Conservation (phyloP, 2,329 filamentous ascomycete genomes). For the Herpotrichia juniperi region DNA sequence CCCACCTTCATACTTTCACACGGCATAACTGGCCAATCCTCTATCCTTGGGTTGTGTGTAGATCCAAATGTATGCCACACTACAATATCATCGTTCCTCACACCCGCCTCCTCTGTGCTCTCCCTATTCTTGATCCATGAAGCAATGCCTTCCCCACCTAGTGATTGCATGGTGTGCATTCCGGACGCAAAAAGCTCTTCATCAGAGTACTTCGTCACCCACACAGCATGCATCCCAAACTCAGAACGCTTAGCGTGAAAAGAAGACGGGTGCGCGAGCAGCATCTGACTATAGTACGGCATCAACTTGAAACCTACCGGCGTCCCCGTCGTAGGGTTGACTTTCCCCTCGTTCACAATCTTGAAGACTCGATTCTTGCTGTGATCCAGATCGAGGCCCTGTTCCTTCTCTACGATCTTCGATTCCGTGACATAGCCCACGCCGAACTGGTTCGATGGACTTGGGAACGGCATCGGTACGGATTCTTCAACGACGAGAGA, state of each 20-base stretch:
- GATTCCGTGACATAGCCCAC: conserved; percentile 25
- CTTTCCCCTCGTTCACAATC: conserved; percentile 54
- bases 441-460: conserved; percentile 25
- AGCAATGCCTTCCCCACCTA: conserved; percentile 29
- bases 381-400: conserved; percentile 23
- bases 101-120: neutral
- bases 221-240: conserved; percentile 30
- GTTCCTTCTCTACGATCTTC: conserved; percentile 16
- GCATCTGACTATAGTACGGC: conserved; percentile 37
- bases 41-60: conserved; percentile 35
- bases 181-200: conserved; percentile 31
- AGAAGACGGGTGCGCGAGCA: conserved; percentile 28
- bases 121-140: conserved; percentile 19
- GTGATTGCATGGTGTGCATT: conserved; percentile 32
- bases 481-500: conserved; percentile 39
- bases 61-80: conserved; percentile 37
- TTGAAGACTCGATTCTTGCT: conserved; percentile 50
- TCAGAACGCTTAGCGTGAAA: conserved; percentile 29
- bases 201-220: conserved; percentile 34
- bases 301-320: conserved; percentile 59
- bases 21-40: conserved; percentile 41
- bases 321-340: conserved; percentile 57
- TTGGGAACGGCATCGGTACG: conserved; percentile 19
- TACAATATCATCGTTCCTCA: conserved; percentile 32
- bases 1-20: conserved; percentile 30